Evolutionary conservation across 306 rosid species (phyloP).

Genomic region (Fragaria iinumae): DNA sequence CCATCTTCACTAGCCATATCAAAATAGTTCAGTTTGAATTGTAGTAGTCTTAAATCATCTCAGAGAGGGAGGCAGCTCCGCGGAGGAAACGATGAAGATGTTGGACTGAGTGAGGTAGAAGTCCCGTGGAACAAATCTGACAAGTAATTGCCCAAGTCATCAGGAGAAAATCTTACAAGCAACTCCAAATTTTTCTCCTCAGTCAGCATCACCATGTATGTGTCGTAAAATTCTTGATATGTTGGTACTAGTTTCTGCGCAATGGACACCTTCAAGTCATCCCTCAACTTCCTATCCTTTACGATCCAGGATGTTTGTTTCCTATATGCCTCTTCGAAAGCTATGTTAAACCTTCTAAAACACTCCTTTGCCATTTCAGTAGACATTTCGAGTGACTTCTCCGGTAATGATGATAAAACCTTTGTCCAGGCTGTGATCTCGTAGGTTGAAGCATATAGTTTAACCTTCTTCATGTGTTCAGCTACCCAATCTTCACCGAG

Average conservation of each 20-base stretch:
- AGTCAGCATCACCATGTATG: not conserved
- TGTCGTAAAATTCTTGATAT: slow-evolving; percentile 37
- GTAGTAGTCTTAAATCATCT: not conserved
- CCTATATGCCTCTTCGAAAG: slow-evolving; percentile 45
- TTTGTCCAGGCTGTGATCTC: slow-evolving; percentile 48
- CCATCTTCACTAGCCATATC: not conserved
- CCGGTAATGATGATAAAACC: slow-evolving; percentile 39
- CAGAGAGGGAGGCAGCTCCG: slow-evolving; percentile 8
- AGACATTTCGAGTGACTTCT: slow-evolving; percentile 13
- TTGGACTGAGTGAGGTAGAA: slow-evolving; percentile 26
- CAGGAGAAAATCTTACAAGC: slow-evolving; percentile 36
- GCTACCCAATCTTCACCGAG: slow-evolving; percentile 44
- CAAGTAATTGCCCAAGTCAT: slow-evolving; percentile 54
- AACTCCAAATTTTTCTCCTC: slow-evolving; percentile 31
- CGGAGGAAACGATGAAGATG: slow-evolving; percentile 14
- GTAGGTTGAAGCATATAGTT: slow-evolving; percentile 35
- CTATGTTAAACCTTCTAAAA: slow-evolving; percentile 31
- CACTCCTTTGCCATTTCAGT: slow-evolving; percentile 31
- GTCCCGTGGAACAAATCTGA: slow-evolving; percentile 48
- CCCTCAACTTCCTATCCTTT: slow-evolving; percentile 39
- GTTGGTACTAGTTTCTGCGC: slow-evolving; percentile 39
- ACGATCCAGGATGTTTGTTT: slow-evolving; percentile 52
- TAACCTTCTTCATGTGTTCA: slow-evolving; percentile 37
- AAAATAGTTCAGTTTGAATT: slow-evolving; percentile 8
- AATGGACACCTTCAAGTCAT: slow-evolving; percentile 41